These are phyloP conservation scores for Leishmania braziliensis DNA, from an alignment of 208 protist species.

Conservation along the genomic window DNA sequence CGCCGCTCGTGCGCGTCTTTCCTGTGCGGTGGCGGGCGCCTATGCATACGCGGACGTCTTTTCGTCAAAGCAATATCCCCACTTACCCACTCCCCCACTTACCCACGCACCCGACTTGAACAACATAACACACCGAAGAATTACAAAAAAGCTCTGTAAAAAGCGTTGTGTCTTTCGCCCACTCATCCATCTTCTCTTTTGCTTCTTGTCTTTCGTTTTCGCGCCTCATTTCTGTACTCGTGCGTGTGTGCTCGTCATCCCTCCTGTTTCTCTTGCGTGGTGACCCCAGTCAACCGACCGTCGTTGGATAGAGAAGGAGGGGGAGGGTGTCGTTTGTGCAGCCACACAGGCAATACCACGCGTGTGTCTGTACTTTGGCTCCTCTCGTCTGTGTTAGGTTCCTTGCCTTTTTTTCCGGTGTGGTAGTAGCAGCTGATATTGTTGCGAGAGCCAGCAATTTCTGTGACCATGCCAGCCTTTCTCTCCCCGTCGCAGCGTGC, in stretches of 20 bases:
- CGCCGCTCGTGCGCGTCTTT: neutral
- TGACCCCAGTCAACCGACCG: neutral
- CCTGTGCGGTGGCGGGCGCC: neutral
- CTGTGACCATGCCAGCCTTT: slow-evolving; percentile 7
- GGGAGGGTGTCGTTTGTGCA: neutral
- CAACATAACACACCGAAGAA: neutral
- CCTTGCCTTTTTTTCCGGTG: neutral
- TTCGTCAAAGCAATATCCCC: neutral
- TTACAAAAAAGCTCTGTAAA: neutral
- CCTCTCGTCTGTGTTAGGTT: neutral
- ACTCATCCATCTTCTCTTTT: slow-evolving; percentile 14
- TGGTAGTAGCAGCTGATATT: neutral
- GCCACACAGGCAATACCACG: neutral
- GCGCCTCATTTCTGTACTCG: slow-evolving; percentile 1
- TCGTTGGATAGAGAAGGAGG: neutral
- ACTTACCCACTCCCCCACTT: neutral
- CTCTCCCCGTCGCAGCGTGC: slow-evolving; percentile 24
- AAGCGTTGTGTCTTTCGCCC: neutral
- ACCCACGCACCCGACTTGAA: neutral
- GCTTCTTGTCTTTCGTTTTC: neutral
- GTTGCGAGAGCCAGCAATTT: neutral
- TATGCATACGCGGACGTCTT: neutral
- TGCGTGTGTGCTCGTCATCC: neutral
- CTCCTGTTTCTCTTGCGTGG: neutral
- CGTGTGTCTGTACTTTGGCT: neutral